A percentile compares a stretch with the other conserved stretches of the same genome.
Conservation (phyloP, 371 early-diverging fungal genomes). For the Saksenaea vasiformis region DNA sequence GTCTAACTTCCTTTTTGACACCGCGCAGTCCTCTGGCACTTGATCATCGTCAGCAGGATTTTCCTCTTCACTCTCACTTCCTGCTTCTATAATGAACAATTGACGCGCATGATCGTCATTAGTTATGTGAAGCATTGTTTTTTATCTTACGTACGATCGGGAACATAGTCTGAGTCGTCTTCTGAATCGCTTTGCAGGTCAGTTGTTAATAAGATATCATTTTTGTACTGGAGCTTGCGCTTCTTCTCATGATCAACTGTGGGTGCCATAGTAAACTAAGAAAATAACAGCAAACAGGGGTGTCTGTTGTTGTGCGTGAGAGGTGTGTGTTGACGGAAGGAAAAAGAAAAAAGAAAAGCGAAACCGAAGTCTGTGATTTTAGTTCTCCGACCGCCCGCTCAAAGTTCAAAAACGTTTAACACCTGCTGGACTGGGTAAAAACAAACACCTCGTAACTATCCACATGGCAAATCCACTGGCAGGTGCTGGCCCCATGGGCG, state of each 20-base stretch:
- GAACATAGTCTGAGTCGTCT: slow-evolving; percentile 23
- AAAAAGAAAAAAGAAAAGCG: not conserved
- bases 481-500: slow-evolving; percentile 5
- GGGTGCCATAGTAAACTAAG: not conserved
- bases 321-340: not conserved
- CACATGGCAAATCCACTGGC: not conserved
- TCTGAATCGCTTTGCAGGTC: slow-evolving; percentile 16
- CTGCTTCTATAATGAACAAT: not conserved
- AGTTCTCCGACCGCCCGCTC: not conserved
- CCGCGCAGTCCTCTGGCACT: not conserved
- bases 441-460: too few relatives aligned
- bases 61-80: slow-evolving; percentile 3
- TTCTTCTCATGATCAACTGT: not conserved
- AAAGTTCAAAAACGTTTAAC: too few relatives aligned
- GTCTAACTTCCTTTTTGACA: slow-evolving; percentile 1
- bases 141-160: slow-evolving; percentile 19
- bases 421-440: too few relatives aligned
- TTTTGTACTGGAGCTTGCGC: not conserved
- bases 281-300: not conserved
- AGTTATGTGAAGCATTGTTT: not conserved
- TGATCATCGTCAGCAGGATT: not conserved
- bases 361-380: not conserved
- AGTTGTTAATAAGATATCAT: not conserved
- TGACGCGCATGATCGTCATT: not conserved
- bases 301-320: not conserved